Evolutionary conservation across 192 early-diverging fungal genomes (phyloP).

Genomic region (Coemansia javaensis): DNA sequence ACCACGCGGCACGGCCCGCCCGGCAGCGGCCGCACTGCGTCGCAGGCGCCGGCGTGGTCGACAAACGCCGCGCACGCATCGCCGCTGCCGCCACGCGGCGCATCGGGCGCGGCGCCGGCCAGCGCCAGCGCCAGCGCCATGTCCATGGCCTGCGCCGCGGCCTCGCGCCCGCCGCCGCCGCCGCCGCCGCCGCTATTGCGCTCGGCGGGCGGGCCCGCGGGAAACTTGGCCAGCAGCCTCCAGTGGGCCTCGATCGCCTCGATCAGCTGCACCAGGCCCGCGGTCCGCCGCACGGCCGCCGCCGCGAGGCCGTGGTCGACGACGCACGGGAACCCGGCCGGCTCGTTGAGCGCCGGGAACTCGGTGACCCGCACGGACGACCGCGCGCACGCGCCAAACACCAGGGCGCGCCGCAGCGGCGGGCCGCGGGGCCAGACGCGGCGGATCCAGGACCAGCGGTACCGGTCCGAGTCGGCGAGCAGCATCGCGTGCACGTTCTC

Average conservation of each 20-base stretch:
- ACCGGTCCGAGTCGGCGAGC: slow-evolving; percentile 18
- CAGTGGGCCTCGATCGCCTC: slow-evolving; percentile 32
- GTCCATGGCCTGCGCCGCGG: slow-evolving; percentile 1
- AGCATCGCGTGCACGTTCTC: slow-evolving; percentile 33
- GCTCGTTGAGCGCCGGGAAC: slow-evolving; percentile 5
- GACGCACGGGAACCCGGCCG: not conserved
- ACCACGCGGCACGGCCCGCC: slow-evolving; percentile 7
- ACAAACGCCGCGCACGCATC: not conserved
- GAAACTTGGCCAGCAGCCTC: slow-evolving; percentile 27
- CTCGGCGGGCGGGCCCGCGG: not conserved
- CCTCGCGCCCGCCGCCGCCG: not conserved
- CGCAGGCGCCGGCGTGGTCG: not conserved
- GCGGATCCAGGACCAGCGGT: slow-evolving; percentile 38
- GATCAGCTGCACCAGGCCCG: slow-evolving; percentile 29
- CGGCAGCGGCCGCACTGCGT: not conserved
- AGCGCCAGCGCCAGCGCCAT: slow-evolving; percentile 12
- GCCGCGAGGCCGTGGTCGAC: slow-evolving; percentile 2
- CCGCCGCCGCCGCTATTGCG: not conserved
- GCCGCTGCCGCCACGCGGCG: not conserved
- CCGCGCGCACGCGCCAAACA: slow-evolving; percentile 37
- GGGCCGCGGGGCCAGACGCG: not conserved
- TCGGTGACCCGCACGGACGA: slow-evolving; percentile 20
- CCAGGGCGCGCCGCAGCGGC: slow-evolving; percentile 8
- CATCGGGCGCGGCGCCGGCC: not conserved
- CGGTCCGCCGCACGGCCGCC: slow-evolving; percentile 1